Evolutionary conservation across 1,284 basidiomycete genomes (phyloP).

Genomic region (Pisolithus thermaeus): DNA sequence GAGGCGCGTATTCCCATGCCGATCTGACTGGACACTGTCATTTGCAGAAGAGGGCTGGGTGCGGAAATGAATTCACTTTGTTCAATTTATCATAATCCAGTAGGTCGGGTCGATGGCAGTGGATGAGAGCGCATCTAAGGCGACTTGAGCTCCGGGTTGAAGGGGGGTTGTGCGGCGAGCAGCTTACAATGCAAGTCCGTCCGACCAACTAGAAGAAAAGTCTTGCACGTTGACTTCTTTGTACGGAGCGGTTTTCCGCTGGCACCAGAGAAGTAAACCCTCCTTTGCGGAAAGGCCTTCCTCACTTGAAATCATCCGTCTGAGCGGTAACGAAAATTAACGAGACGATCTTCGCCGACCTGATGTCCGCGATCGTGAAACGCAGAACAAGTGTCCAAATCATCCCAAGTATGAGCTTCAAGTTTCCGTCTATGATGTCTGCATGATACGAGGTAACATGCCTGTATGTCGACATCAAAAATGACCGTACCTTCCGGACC

Average conservation of each 20-base stretch:
- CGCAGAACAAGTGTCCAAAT: conserved; percentile 97
- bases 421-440: conserved; percentile 98
- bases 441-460: conserved; percentile 10
- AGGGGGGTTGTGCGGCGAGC: background rate
- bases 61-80: conserved; percentile 45
- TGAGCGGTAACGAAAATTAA: conserved; percentile 6
- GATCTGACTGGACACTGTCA: conserved; percentile 47
- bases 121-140: conserved; percentile 88
- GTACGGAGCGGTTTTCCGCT: conserved; percentile 91
- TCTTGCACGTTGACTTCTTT: conserved; percentile 90
- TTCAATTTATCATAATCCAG: conserved; percentile 83
- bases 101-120: conserved; percentile 93
- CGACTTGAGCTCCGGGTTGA: conserved; percentile 5
- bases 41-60: conserved; percentile 1
- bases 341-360: conserved; percentile 44
- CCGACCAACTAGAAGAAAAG: conserved; percentile 89
- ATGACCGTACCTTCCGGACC: conserved; percentile 75
- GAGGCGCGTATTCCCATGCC: conserved; percentile 75
- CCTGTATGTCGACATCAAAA: background rate
- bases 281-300: conserved; percentile 97
- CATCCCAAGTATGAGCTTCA: conserved; percentile 97
- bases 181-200: conserved; percentile 91
- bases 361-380: conserved; percentile 98
- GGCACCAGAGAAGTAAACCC: conserved; percentile 95
- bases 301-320: conserved; percentile 53